Evolutionary conservation across 202 grass and related monocot genomes (phyloP).

Genomic region (Dendrocalamus latiflorus): DNA sequence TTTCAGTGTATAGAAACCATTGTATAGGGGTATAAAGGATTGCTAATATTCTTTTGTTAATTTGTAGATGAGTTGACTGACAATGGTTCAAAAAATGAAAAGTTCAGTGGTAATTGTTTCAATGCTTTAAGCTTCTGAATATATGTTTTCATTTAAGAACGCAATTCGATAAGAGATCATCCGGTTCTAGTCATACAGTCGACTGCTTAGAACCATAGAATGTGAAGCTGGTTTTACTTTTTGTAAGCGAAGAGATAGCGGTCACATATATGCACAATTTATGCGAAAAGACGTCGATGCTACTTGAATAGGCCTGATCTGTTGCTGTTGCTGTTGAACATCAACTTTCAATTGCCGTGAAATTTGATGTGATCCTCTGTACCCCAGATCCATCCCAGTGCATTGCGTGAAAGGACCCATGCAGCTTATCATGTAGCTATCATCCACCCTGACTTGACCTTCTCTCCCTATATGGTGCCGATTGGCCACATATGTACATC

Average conservation of each 20-base stretch:
- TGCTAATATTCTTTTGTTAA: slow-evolving; percentile 5
- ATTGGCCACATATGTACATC: background rate
- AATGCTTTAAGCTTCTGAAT: background rate
- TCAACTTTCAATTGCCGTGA: background rate
- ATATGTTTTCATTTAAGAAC: too few species aligned
- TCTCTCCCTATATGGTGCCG: background rate
- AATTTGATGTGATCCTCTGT: background rate
- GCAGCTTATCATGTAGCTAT: background rate
- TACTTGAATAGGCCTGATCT: background rate
- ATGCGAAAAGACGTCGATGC: background rate
- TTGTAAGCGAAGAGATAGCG: background rate
- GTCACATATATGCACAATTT: background rate
- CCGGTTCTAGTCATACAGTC: background rate
- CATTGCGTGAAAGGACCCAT: background rate
- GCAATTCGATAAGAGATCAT: background rate
- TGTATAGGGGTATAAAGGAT: slow-evolving; percentile 20
- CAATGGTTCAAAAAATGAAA: background rate
- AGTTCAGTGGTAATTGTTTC: background rate
- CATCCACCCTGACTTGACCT: background rate
- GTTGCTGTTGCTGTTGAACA: background rate
- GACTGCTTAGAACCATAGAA: background rate
- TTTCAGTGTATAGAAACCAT: slow-evolving; percentile 27
- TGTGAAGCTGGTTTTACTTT: background rate
- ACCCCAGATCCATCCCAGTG: background rate
- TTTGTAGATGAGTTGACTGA: slow-evolving; percentile 19